phyloP scores from a whole-genome alignment of 805 yeast species.

The Blastobotrys chiropterorum region DNA sequence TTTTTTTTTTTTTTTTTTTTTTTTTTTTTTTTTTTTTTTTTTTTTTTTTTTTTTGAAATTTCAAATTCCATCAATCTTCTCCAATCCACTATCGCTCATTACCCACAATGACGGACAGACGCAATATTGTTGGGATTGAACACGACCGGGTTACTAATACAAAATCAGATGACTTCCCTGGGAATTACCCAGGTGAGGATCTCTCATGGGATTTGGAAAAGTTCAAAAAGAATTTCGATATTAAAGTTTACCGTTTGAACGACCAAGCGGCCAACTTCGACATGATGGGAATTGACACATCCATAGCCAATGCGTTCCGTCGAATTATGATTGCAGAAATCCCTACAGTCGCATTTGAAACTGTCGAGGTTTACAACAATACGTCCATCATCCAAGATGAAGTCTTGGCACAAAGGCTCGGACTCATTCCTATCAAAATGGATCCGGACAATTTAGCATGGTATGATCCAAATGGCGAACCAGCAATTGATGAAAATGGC shows the following conservation, averaged over 20 bases:
- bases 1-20: too few species aligned
- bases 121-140: constrained; percentile 75
- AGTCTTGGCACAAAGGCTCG: constrained; percentile 92
- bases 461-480: constrained; percentile 38
- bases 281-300: constrained; percentile 77
- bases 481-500: constrained; percentile 17
- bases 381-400: constrained; percentile 97
- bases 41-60: neutral
- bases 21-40: too few species aligned
- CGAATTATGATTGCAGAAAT: constrained; percentile 96
- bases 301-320: constrained; percentile 93
- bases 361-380: constrained; percentile 84
- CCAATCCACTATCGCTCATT: neutral
- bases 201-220: constrained; percentile 78
- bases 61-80: neutral
- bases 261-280: constrained; percentile 71
- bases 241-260: constrained; percentile 59
- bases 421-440: constrained; percentile 81
- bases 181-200: constrained; percentile 60
- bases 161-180: constrained; percentile 87
- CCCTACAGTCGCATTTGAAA: constrained; percentile 92
- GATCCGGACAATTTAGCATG: constrained; percentile 86
- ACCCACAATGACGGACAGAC: constrained; percentile 8
- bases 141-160: constrained; percentile 86
- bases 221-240: constrained; percentile 62